A percentile compares a stretch with the other conserved stretches of the same genome.
These are phyloP conservation scores for Cichorium intybus DNA, from an alignment of 140 eudicot genomes.

Conservation along the genomic window DNA sequence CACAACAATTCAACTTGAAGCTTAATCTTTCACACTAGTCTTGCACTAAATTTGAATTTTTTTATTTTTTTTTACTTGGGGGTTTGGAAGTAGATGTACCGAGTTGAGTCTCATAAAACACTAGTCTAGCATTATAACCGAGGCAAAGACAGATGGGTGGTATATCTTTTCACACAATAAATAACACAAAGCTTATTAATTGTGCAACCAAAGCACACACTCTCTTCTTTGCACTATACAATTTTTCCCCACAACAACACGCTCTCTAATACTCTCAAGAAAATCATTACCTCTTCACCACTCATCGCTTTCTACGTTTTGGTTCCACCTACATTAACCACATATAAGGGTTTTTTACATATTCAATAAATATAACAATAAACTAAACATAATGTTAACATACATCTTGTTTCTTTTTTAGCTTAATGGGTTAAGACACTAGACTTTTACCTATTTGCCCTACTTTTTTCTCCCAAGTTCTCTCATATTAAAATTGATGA, in stretches of 20 bases:
- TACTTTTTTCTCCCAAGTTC: too few relatives aligned
- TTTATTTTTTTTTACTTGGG: background rate
- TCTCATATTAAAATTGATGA: too few relatives aligned
- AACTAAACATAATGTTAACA: background rate
- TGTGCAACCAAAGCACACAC: slow-evolving; percentile 32
- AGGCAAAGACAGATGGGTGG: slow-evolving; percentile 34
- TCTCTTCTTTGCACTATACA: slow-evolving; percentile 73
- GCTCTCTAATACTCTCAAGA: slow-evolving; percentile 30
- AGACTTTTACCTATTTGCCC: too few relatives aligned
- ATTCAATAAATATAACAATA: background rate
- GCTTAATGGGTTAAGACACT: background rate
- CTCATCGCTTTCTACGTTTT: slow-evolving; percentile 62
- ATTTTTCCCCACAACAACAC: slow-evolving; percentile 43
- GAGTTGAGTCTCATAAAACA: slow-evolving; percentile 6
- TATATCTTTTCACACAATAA: slow-evolving; percentile 35
- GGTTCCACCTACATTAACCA: slow-evolving; percentile 60
- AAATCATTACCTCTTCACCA: slow-evolving; percentile 41
- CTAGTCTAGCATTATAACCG: slow-evolving; percentile 32
- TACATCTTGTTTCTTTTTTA: background rate
- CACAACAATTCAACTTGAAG: slow-evolving; percentile 8
- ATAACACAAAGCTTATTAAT: slow-evolving; percentile 37
- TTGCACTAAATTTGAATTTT: slow-evolving; percentile 7
- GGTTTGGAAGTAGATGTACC: slow-evolving; percentile 9
- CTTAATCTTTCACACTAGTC: background rate
- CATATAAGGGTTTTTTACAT: background rate